Evolutionary conservation across 306 rosid species (phyloP).

Genomic region (Cucumis cinereus): DNA sequence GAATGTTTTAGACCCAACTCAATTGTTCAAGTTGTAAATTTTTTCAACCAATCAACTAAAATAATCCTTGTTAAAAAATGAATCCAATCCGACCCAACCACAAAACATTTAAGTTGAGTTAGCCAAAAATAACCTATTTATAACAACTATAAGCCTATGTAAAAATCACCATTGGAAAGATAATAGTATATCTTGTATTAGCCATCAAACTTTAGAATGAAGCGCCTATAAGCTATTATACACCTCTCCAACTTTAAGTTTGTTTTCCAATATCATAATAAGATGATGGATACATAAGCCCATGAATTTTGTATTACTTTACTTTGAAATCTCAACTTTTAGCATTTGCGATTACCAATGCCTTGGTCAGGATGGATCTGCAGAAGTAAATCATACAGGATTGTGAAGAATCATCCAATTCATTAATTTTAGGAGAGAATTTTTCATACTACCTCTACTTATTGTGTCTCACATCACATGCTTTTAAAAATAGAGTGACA

Average conservation of each 20-base stretch:
- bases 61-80: too few species aligned
- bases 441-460: too few species aligned
- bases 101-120: too few species aligned
- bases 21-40: too few species aligned
- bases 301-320: neutral
- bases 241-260: neutral
- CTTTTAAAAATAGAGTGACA: too few species aligned
- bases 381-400: neutral
- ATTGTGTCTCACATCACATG: too few species aligned
- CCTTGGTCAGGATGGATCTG: constrained; percentile 4
- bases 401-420: neutral
- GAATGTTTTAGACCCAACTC: too few species aligned
- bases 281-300: neutral
- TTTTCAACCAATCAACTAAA: too few species aligned
- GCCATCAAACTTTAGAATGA: neutral
- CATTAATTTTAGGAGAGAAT: neutral
- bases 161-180: neutral
- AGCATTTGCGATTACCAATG: neutral
- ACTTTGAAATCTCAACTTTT: neutral
- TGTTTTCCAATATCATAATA: neutral
- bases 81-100: too few species aligned
- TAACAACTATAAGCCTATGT: neutral
- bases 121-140: too few species aligned
- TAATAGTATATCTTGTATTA: neutral
- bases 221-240: neutral